Base-by-base conservation (phyloP, 345 rosid genomes). In the Toxicodendron radicans region DNA sequence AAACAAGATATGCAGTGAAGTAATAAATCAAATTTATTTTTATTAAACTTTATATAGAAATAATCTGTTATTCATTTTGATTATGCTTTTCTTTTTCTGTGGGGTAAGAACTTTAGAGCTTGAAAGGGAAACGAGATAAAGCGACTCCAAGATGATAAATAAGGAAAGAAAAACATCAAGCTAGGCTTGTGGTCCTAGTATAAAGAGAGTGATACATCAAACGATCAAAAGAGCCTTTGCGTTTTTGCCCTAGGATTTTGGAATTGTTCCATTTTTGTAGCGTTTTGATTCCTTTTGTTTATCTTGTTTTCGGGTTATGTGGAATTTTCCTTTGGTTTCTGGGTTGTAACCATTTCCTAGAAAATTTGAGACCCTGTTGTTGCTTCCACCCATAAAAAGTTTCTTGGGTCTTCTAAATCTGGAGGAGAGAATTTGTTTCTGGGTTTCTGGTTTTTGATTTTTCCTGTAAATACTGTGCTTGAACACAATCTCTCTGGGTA, bases 191-290 rank as follows among this genome's bases (percentile, higher is more conserved):
- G 75, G 71, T 18, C 65, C 0, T 32, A 23, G 45, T 24, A 27
- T 79, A 79, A 74, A 76, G 75, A 51, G 72, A 71, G 58, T n/a
- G 58, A 41, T 52, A 32, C 53, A 73, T 70, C 74, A 43, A 63
- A 30, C 51, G 21, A 63, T 64, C 46, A 7, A 70, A 69, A 70
- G 66, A 71, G 66, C 73, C 69, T 66, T 35, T 27, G 45, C 64
- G 65, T 63, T 27, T 61, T 41, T 12, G 10, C 68, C 58, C 38
- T 74, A 79, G 80, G 83, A 79, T 76, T 76, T 73, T 60, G 45
- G 33, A 9, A 45, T 2, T 33, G 57, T 54, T 4, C 60, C 45
- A 24, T 35, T 70, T 48, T 49, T 63, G 4, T 30, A 35, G 46
- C 53, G 3, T 51, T 58, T 11, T 56, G 48, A 33, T 56, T 68